Conservation (phyloP, 306 rosid genomes). For the Sicyos baderoa region DNA sequence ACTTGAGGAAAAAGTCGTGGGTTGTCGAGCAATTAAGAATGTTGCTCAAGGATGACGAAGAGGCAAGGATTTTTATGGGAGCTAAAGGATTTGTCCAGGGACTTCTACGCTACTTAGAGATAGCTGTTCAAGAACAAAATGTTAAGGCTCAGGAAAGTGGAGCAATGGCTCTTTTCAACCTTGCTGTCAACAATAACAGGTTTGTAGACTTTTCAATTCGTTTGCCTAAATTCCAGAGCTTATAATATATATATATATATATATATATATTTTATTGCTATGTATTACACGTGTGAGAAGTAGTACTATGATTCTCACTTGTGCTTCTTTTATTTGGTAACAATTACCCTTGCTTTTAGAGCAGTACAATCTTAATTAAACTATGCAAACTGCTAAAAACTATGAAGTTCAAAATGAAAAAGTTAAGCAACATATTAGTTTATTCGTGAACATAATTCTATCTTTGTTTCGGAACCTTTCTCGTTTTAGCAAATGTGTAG, state of each 20-base stretch:
- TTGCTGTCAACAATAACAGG: constrained; percentile 91
- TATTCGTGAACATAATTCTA: no score
- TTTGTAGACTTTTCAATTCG: constrained; percentile 20
- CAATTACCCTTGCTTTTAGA: not conserved
- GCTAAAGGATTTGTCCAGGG: constrained; percentile 88
- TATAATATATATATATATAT: no score
- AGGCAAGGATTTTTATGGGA: constrained; percentile 82
- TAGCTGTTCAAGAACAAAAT: constrained; percentile 53
- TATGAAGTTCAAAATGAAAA: not conserved
- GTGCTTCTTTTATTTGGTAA: not conserved
- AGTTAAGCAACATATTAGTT: not conserved
- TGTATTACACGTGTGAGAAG: not conserved
- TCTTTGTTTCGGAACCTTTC: not conserved
- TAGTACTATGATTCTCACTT: not conserved
- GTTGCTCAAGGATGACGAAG: constrained; percentile 71
- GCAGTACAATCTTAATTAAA: not conserved
- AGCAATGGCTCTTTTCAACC: constrained; percentile 96
- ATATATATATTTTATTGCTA: constrained; percentile 2
- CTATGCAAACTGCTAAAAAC: not conserved
- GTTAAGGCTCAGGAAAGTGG: constrained; percentile 72
- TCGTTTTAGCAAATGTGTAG: constrained; percentile 1
- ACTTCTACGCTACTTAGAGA: constrained; percentile 50
- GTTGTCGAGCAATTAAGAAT: constrained; percentile 61
- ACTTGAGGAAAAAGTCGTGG: constrained; percentile 48
- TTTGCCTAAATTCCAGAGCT: not conserved